Evolutionary conservation across 441 rosid species (phyloP).

Genomic region (Syzygium malaccense): DNA sequence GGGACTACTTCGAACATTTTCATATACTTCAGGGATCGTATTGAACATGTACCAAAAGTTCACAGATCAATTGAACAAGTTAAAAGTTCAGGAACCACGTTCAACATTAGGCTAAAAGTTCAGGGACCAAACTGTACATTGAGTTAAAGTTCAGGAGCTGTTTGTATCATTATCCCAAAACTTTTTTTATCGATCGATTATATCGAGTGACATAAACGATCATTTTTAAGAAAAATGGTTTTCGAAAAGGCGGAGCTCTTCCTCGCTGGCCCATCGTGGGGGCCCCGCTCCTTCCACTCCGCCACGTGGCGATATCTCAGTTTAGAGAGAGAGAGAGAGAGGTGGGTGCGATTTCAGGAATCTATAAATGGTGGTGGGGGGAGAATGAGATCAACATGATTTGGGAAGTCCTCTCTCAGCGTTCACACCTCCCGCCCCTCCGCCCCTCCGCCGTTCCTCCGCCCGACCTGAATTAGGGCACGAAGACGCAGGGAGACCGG

Average conservation of each 20-base stretch:
- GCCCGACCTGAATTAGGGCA: neutral
- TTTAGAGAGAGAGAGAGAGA: neutral
- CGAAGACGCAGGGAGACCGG: neutral
- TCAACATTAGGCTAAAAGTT: no score
- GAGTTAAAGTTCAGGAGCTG: no score
- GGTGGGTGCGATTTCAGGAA: neutral
- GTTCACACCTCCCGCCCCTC: neutral
- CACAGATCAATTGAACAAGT: no score
- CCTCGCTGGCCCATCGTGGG: neutral
- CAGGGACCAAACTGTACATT: no score
- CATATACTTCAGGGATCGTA: no score
- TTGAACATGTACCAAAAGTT: no score
- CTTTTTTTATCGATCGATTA: accelerated
- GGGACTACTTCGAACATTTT: no score
- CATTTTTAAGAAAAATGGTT: no score
- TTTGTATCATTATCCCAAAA: no score
- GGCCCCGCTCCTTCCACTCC: neutral
- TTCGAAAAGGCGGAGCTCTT: accelerated
- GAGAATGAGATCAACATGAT: neutral
- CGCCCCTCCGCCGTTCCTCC: neutral
- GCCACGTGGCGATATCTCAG: neutral
- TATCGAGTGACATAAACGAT: accelerated
- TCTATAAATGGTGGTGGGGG: neutral
- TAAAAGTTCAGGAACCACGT: no score
- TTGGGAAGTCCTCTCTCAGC: no score